Base-by-base conservation (phyloP, 108 stramenopile species). In the Nitzschia palea region DNA sequence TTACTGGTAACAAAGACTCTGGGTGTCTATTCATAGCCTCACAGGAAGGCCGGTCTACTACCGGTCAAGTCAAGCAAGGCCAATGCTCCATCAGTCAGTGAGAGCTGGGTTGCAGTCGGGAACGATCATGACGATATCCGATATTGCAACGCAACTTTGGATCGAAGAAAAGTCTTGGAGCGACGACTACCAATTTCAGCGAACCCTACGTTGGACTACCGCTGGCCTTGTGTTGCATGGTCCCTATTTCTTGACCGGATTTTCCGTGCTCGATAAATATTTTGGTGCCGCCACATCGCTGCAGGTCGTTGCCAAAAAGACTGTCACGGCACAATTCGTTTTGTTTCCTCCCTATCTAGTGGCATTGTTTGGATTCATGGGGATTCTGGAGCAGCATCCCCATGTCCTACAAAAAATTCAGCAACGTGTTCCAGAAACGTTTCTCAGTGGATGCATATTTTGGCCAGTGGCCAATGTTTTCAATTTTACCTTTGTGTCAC, bases 331-430 rank as follows among this genome's bases (percentile, higher is more conserved):
- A n/a, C 80, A 81, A 35, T 63, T 68, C 37, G 4, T 81, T 29
- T 20, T 81, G 12, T 81, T 81, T 64, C 80, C 80, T 1, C 80
- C 80, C 18, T 81, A 81, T 62, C 48, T 81, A 27, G 71, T 77
- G 52, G 71, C 65, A 29, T 34, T 75, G 23, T 81, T 81, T 65
- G 53, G 55, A 15, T 50, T 44, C 25, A 62, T 81, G 73, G 80
- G 76, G 14, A 29, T 59, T 4, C 36, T 77, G 55, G 76, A 77
- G 40, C 30, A 61, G 4, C 42, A 70, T 54, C 59, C 64, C 27
- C 35, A 77, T 45, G 65, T 77, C 45, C 22, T 25, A 5, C 44
- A 73, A 48, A 77, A 74, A 34, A 65, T 77, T 1, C 23, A 48
- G 15, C 30, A 14, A 33, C 35, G 51, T 26, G 80, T 81, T 12